Evolutionary conservation across 495 filamentous ascomycete species (phyloP).

Genomic region (Physcia stellaris): DNA sequence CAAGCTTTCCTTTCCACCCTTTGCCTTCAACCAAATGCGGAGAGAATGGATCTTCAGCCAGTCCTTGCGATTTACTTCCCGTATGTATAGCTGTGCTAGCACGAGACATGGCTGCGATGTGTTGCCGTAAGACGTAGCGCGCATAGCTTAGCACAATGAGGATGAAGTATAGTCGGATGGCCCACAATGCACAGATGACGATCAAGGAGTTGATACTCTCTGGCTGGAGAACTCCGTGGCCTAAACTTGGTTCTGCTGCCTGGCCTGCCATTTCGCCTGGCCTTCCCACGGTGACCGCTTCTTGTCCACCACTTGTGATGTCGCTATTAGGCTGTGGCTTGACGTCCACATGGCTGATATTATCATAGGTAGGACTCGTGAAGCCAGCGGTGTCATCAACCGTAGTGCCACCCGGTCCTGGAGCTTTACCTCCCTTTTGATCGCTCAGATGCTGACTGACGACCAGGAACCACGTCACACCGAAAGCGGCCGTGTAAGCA

Average conservation of each 20-base stretch:
- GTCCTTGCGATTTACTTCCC: conserved; percentile 29
- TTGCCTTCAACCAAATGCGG: conserved; percentile 50
- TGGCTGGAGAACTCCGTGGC: conserved; percentile 42
- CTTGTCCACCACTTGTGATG: conserved; percentile 27
- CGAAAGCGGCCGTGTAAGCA: conserved; percentile 66
- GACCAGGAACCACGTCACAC: conserved; percentile 68
- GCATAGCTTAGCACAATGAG: conserved; percentile 72
- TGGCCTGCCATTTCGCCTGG: conserved; percentile 12
- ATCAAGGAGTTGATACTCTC: conserved; percentile 64
- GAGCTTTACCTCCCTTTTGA: conserved; percentile 20
- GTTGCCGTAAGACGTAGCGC: conserved; percentile 50
- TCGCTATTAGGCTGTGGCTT: conserved; percentile 28
- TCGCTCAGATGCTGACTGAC: conserved; percentile 41
- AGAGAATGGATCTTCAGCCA: conserved; percentile 59
- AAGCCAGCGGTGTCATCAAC: conserved; percentile 58
- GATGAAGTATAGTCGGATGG: conserved; percentile 60
- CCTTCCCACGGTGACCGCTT: conserved; percentile 35
- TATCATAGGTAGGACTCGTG: conserved; percentile 50
- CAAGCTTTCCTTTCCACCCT: conserved; percentile 64
- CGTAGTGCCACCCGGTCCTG: conserved; percentile 31
- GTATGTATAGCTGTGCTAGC: conserved; percentile 28
- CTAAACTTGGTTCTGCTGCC: conserved; percentile 22
- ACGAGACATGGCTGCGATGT: conserved; percentile 34
- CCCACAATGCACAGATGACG: conserved; percentile 57
- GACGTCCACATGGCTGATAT: conserved; percentile 39